Percentiles rank a stretch among this genome's conserved stretches.
Conservation (phyloP, 2,329 filamentous ascomycete species). For the Tolypocladium capitatum region DNA sequence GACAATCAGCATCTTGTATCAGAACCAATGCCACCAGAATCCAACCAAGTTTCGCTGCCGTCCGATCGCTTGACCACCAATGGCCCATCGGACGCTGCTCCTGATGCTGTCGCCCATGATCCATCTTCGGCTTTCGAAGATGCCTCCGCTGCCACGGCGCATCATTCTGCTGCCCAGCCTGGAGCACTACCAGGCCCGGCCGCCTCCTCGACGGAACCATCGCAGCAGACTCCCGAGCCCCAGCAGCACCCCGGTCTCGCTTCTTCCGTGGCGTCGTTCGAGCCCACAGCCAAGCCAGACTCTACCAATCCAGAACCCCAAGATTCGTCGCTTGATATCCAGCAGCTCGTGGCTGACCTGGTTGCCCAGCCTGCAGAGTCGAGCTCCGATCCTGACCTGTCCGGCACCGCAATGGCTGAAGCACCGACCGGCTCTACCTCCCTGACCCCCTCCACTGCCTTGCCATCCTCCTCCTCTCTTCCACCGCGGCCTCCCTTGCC, state of each 20-base stretch:
- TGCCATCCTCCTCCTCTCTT: slow-evolving; percentile 28
- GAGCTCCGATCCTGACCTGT: slow-evolving; percentile 16
- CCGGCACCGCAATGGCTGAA: slow-evolving; percentile 12
- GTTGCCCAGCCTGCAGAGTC: slow-evolving; percentile 20
- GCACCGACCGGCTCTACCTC: slow-evolving; percentile 14
- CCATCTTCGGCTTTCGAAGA: slow-evolving; percentile 13
- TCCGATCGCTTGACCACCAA: slow-evolving; percentile 22
- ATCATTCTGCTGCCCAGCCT: slow-evolving; percentile 10
- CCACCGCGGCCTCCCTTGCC: slow-evolving; percentile 32
- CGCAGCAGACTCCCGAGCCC: slow-evolving; percentile 10
- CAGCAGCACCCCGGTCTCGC: slow-evolving; percentile 6
- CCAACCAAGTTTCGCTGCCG: slow-evolving; percentile 26
- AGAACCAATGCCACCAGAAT: slow-evolving; percentile 25
- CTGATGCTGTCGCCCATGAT: slow-evolving; percentile 17
- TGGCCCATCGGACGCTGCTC: slow-evolving; percentile 16
- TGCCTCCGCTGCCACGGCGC: slow-evolving; percentile 5
- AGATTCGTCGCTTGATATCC: slow-evolving; percentile 22
- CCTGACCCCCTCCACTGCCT: slow-evolving; percentile 16
- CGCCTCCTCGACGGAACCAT: slow-evolving; percentile 4
- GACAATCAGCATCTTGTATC: slow-evolving; percentile 27
- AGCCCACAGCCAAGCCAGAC: slow-evolving; percentile 15
- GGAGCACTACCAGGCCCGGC: slow-evolving; percentile 13
- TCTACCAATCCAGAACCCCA: slow-evolving; percentile 15
- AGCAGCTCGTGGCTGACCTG: slow-evolving; percentile 28
- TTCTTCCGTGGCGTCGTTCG: slow-evolving; percentile 9